Percentiles rank a stretch among this genome's conserved stretches.
phyloP scores from a whole-genome alignment of 768 basidiomycete genomes.

The Boletus sensibilis region DNA sequence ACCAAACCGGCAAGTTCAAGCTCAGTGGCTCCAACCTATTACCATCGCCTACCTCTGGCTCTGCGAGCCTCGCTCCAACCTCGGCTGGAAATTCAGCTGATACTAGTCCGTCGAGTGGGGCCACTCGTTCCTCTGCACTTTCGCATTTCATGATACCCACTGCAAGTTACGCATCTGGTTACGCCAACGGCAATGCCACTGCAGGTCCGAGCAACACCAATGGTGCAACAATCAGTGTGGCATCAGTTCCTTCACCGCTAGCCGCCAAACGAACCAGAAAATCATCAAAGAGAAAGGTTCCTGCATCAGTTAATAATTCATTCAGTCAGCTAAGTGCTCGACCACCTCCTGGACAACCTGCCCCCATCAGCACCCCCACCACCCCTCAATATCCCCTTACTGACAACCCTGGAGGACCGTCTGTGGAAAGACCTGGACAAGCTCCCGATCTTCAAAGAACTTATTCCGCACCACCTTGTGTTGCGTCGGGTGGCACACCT shows the following conservation, averaged over 20 bases:
- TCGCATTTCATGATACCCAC: slow-evolving; percentile 4
- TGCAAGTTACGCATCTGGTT: not conserved
- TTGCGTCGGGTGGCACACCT: slow-evolving; percentile 4
- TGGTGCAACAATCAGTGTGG: not conserved
- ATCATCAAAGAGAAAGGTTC: slow-evolving; percentile 8
- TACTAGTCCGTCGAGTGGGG: not conserved
- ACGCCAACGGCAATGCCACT: slow-evolving; percentile 4
- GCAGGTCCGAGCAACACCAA: slow-evolving; percentile 1
- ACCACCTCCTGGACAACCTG: slow-evolving; percentile 10
- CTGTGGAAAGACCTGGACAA: slow-evolving; percentile 1
- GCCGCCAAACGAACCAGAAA: slow-evolving; percentile 14
- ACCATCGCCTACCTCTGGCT: slow-evolving; percentile 32
- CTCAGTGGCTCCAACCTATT: slow-evolving; percentile 29
- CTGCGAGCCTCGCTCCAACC: slow-evolving; percentile 35
- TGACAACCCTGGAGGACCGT: not conserved
- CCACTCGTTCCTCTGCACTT: not conserved
- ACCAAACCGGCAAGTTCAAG: slow-evolving; percentile 52
- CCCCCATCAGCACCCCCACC: not conserved
- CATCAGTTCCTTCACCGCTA: not conserved
- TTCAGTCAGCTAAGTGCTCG: slow-evolving; percentile 1
- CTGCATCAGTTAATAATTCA: not conserved
- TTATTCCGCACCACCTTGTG: not conserved
- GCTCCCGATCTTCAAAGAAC: not conserved
- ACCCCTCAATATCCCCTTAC: slow-evolving; percentile 6
- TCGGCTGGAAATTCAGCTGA: slow-evolving; percentile 17